Percentiles rank a stretch among this genome's conserved stretches.
Evolutionary conservation across 441 rosid species (phyloP).

Genomic region (Brassica hybrid): DNA sequence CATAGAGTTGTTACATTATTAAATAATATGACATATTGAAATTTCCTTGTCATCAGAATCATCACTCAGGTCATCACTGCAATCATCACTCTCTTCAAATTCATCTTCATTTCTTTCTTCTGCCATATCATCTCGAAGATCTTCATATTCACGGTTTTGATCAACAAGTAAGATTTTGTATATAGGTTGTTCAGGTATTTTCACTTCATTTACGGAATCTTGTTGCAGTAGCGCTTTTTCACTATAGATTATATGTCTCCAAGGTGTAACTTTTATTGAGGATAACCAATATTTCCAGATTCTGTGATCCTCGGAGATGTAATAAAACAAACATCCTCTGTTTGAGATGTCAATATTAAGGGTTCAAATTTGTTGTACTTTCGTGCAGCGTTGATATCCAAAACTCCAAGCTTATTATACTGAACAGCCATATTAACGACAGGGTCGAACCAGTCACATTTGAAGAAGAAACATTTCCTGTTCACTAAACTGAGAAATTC

Average conservation of each 20-base stretch:
- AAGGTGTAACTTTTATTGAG: no score
- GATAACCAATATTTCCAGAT: no score
- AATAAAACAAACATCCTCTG: neutral
- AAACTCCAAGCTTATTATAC: neutral
- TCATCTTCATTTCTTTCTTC: neutral
- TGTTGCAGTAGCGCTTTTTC: no score
- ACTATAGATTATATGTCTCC: no score
- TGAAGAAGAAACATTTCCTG: neutral
- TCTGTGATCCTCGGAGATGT: no score
- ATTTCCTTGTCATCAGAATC: neutral
- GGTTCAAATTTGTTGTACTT: neutral
- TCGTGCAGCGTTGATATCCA: neutral
- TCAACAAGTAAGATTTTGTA: neutral
- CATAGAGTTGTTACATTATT: neutral
- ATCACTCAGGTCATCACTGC: neutral
- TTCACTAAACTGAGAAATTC: neutral
- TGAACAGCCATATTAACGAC: neutral
- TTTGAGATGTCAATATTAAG: neutral
- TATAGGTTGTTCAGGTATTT: no score
- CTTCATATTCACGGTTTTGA: neutral
- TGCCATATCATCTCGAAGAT: neutral
- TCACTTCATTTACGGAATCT: no score
- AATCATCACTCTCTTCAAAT: neutral
- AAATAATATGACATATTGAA: neutral
- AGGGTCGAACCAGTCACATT: neutral